Evolutionary conservation across 169 alveolate species (phyloP), one percentile per base, ranked within the genome.

Genomic region (Plasmodium relictum): DNA sequence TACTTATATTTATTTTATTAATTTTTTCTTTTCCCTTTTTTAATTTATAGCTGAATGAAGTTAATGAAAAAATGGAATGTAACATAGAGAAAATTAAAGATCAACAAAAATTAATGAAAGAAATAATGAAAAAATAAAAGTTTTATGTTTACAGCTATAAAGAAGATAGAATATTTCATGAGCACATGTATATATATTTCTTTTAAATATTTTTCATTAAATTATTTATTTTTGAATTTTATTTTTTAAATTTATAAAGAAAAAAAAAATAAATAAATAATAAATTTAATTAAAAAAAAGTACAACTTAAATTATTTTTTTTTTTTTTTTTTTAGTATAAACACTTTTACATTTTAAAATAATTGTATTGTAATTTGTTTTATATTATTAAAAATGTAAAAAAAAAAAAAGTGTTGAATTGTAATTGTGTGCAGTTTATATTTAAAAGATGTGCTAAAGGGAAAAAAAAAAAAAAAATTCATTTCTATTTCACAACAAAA

Each of bases 61-160:
- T 65, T 16, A 85, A 65, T 66, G 92, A 85, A 26, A 85, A 85
- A 70, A 85, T 85, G 92, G 92, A 71, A 85, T 16, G 42, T 42
- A 85, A 85, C 86, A 85, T 85, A 39, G 92, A 85, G 39, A 85
- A 85, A 71, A 85, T 85, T 26, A 69, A 26, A 45, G 92, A 85
- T 85, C 92, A 85, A 66, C 92, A 85, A 48, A 85, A 85, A 56
- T 0, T 85, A 44, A 85, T 85, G 92, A 85, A 85, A 65, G 87
- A 85, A 37, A 85, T 85, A 22, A 85, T 85, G 92, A 85, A 85
- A 85, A 85, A 71, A 63, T 85, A 73, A 56, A 14, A 2, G 10
- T 56, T 71, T 26, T 31, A 31, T 31, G 3, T 31, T 31, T 31
- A 2, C 3, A 31, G 1, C 3, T 31, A 31, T 31, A 3, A 31